Percentiles rank a stretch among this genome's conserved stretches.
phyloP scores from a whole-genome alignment of 1,284 basidiomycete species.

The Trichosporon inkin region DNA sequence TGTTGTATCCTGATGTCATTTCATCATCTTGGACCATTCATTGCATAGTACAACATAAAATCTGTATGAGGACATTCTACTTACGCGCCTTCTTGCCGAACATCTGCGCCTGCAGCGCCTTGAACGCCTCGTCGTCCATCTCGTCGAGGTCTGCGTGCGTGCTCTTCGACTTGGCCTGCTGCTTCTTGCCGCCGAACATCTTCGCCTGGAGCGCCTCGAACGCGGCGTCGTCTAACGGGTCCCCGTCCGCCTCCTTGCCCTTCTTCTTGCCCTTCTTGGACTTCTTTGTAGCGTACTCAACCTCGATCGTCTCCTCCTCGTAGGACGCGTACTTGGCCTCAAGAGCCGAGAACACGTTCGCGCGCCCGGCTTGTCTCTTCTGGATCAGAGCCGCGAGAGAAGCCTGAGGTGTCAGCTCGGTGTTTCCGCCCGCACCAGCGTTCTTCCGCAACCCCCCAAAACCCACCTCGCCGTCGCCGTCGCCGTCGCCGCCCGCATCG shows the following conservation, averaged over 20 bases:
- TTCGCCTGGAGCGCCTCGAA: conserved; percentile 45
- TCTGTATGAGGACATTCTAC: neutral
- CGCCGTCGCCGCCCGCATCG: conserved; percentile 48
- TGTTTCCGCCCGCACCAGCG: too few species aligned
- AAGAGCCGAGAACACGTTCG: conserved; percentile 68
- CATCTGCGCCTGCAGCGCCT: conserved; percentile 45
- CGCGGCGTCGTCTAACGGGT: conserved; percentile 36
- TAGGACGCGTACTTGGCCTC: conserved; percentile 67
- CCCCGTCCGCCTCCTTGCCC: conserved; percentile 16
- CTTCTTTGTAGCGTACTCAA: conserved; percentile 19
- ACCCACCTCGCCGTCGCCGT: too few species aligned
- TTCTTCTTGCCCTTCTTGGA: conserved; percentile 19
- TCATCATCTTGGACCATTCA: too few species aligned
- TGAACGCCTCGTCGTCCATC: conserved; percentile 45
- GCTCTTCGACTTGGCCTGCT: conserved; percentile 18
- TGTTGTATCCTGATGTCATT: too few species aligned
- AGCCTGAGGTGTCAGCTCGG: conserved; percentile 52
- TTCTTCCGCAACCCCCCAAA: too few species aligned
- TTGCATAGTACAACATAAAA: neutral
- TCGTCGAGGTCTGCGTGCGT: conserved; percentile 30
- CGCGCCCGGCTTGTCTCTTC: conserved; percentile 64
- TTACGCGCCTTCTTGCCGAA: conserved; percentile 27
- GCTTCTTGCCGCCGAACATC: conserved; percentile 35
- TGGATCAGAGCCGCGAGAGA: conserved; percentile 76
- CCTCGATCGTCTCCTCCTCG: conserved; percentile 31